Evolutionary conservation across 176 grass and related monocot genomes (phyloP).

Genomic region (Stipa capillata): DNA sequence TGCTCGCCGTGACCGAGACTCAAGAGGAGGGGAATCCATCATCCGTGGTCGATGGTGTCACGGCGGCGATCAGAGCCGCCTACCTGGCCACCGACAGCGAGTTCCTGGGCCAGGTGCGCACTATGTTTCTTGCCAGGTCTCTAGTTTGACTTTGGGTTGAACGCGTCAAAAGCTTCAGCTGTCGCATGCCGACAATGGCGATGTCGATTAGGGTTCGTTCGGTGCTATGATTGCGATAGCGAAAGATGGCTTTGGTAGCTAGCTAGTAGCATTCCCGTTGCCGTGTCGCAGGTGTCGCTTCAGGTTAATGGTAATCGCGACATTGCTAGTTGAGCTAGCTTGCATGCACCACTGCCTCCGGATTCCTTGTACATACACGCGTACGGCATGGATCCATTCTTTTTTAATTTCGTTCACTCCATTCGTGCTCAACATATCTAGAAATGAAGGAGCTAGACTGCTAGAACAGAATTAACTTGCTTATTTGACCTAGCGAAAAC

Average conservation of each 20-base stretch:
- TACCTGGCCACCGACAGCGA: constrained; percentile 73
- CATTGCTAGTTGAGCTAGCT: neutral
- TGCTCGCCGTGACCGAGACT: constrained; percentile 18
- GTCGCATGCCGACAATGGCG: neutral
- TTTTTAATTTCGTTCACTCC: too few relatives aligned
- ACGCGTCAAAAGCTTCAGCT: constrained; percentile 16
- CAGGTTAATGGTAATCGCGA: neutral
- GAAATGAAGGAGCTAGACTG: neutral
- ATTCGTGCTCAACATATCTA: neutral
- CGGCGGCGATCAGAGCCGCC: constrained; percentile 47
- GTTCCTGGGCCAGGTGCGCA: constrained; percentile 39
- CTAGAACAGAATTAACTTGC: too few relatives aligned
- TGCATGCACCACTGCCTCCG: neutral
- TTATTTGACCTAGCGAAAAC: neutral
- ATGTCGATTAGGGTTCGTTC: neutral
- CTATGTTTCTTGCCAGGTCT: constrained; percentile 27
- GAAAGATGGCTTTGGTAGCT: neutral
- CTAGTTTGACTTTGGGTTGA: neutral
- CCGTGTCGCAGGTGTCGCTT: neutral
- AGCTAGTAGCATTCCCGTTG: neutral
- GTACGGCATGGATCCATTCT: neutral
- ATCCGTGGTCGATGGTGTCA: neutral
- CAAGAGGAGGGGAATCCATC: neutral
- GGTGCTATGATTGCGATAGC: neutral
- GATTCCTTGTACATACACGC: neutral